phyloP scores from a whole-genome alignment of 2,329 filamentous ascomycete genomes.

The Ceratocystis cacaofunesta region DNA sequence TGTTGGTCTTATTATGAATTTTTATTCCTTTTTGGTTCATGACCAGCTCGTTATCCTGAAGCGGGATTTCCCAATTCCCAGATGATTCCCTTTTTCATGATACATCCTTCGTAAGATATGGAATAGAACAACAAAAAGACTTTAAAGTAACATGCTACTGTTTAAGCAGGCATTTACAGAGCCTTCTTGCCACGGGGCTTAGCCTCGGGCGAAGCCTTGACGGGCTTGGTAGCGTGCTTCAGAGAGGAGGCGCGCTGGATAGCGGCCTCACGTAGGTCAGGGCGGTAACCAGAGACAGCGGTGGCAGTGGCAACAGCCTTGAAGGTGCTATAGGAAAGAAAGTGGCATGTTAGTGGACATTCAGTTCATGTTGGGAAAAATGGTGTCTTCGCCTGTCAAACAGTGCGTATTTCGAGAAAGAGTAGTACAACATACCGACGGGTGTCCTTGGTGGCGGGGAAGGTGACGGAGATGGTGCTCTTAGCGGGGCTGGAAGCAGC shows the following conservation, averaged over 20 bases:
- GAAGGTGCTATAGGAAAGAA: constrained; percentile 53
- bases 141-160: constrained; percentile 8
- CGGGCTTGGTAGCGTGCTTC: constrained; percentile 60
- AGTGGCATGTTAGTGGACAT: constrained; percentile 4
- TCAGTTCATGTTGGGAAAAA: not conserved
- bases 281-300: constrained; percentile 74
- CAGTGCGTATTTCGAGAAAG: not conserved
- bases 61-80: constrained; percentile 5
- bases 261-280: constrained; percentile 61
- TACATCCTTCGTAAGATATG: constrained; percentile 8
- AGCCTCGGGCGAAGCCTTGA: constrained; percentile 57
- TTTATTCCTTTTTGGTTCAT: constrained; percentile 14
- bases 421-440: constrained; percentile 40
- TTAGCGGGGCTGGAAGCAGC: constrained; percentile 59
- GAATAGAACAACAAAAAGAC: constrained; percentile 12
- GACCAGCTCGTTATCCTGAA: constrained; percentile 10
- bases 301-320: constrained; percentile 68
- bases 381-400: too few relatives aligned
- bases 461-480: constrained; percentile 48
- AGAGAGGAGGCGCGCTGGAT: constrained; percentile 79
- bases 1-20: constrained; percentile 11
- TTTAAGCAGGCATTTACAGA: constrained; percentile 14
- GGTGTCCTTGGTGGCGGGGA: constrained; percentile 55
- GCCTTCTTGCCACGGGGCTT: constrained; percentile 73
- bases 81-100: constrained; percentile 9